These are phyloP conservation scores for Alternaria brassicae DNA, from an alignment of 2,329 filamentous ascomycete genomes.

Conservation along the genomic window DNA sequence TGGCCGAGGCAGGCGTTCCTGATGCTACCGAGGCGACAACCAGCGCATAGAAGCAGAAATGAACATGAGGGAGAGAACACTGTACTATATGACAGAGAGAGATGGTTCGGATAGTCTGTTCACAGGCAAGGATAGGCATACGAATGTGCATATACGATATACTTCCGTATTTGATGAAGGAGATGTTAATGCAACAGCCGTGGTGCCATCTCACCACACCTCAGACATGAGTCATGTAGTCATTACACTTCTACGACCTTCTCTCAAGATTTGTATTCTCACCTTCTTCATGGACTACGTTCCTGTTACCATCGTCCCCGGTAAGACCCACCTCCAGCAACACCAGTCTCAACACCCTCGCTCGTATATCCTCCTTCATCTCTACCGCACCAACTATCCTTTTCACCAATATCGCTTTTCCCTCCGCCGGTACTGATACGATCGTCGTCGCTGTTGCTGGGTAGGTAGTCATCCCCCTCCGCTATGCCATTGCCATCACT, in stretches of 20 bases:
- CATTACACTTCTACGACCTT: background rate
- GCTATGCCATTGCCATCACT: conserved; percentile 10
- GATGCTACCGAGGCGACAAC: conserved; percentile 19
- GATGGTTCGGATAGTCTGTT: background rate
- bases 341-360: background rate
- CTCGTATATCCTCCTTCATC: conserved; percentile 2
- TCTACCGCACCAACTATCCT: background rate
- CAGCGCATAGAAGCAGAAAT: conserved; percentile 5
- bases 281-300: background rate
- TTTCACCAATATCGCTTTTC: background rate
- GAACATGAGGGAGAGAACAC: background rate
- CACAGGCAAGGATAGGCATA: background rate
- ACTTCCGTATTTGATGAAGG: background rate
- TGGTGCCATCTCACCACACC: background rate
- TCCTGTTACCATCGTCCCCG: background rate
- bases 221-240: background rate
- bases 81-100: conserved; percentile 16
- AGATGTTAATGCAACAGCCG: background rate
- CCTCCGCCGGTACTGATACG: background rate
- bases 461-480: conserved; percentile 5
- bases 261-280: background rate
- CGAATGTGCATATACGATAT: background rate
- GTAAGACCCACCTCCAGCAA: background rate
- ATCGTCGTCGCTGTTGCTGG: conserved; percentile 1
- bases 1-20: conserved; percentile 13